Conservation (phyloP, 805 yeast genomes). For the Candida rishiriensis region DNA sequence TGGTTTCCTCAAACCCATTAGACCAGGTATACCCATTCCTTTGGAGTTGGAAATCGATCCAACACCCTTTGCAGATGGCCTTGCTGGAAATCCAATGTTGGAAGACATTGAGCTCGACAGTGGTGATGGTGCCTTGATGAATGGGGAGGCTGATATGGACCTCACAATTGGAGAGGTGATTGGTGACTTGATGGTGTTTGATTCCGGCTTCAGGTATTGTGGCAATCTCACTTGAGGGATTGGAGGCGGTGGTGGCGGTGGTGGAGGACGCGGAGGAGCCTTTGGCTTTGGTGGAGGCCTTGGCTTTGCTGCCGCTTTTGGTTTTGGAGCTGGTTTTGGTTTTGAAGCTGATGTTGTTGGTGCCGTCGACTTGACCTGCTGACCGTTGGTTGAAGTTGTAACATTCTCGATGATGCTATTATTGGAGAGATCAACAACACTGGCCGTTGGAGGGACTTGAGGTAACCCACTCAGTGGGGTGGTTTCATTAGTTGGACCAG, state of each 20-base stretch:
- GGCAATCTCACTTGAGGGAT: slow-evolving; percentile 26
- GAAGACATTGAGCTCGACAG: background rate
- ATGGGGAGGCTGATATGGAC: slow-evolving; percentile 11
- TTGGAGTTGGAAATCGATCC: slow-evolving; percentile 2
- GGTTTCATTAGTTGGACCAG: background rate
- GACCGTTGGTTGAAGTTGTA: background rate
- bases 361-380: background rate
- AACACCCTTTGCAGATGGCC: slow-evolving; percentile 11
- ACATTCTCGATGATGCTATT: background rate
- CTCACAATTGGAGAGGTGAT: slow-evolving; percentile 12
- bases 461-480: background rate
- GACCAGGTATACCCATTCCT: slow-evolving; percentile 1
- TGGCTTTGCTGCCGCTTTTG: slow-evolving; percentile 6
- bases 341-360: slow-evolving; percentile 1
- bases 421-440: background rate
- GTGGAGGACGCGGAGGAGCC: background rate
- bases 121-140: slow-evolving; percentile 2
- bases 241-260: slow-evolving; percentile 4
- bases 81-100: background rate
- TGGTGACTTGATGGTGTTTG: slow-evolving; percentile 7
- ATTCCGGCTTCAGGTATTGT: slow-evolving; percentile 28
- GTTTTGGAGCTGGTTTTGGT: slow-evolving; percentile 1
- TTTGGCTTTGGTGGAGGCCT: slow-evolving; percentile 5
- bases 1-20: slow-evolving; percentile 27
- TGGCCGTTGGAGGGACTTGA: no score